phyloP scores from a whole-genome alignment of 208 protist genomes.

The Leishmania mexicana region DNA sequence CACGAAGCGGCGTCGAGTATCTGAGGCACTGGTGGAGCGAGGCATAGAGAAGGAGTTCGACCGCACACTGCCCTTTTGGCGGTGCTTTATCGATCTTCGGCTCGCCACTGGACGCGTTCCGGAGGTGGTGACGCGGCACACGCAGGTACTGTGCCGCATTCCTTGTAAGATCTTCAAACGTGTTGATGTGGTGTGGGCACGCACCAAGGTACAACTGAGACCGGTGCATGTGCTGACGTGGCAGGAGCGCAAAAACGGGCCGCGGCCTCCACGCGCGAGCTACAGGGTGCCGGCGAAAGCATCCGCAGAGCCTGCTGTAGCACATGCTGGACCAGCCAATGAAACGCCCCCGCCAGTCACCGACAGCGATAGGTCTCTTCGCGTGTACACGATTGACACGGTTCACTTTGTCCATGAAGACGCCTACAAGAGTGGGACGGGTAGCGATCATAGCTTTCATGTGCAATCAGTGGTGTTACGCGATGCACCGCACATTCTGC shows the following conservation, averaged over 20 bases:
- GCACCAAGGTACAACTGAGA: conserved; percentile 41
- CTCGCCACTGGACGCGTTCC: conserved; percentile 24
- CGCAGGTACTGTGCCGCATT: conserved; percentile 37
- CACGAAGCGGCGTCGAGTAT: conserved; percentile 24
- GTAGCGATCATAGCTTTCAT: conserved; percentile 58
- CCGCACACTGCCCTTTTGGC: conserved; percentile 75
- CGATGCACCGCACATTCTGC: conserved; percentile 51
- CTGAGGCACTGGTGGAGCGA: conserved; percentile 31
- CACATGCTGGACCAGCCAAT: not conserved
- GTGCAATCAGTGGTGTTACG: conserved; percentile 71
- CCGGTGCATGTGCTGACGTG: not conserved
- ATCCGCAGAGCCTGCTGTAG: not conserved
- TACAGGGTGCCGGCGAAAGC: not conserved
- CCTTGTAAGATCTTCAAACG: conserved; percentile 56
- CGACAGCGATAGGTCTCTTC: not conserved
- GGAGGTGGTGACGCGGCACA: conserved; percentile 35
- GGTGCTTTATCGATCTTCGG: conserved; percentile 56
- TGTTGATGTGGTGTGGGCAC: conserved; percentile 72
- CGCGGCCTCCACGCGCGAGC: not conserved
- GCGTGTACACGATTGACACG: conserved; percentile 43
- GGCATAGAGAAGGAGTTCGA: conserved; percentile 59
- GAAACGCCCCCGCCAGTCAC: not conserved
- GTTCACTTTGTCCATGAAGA: conserved; percentile 83
- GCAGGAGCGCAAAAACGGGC: conserved; percentile 2
- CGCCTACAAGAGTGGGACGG: conserved; percentile 34